These are phyloP conservation scores for Corymbia calophylla DNA, from an alignment of 441 rosid genomes.

Conservation along the genomic window DNA sequence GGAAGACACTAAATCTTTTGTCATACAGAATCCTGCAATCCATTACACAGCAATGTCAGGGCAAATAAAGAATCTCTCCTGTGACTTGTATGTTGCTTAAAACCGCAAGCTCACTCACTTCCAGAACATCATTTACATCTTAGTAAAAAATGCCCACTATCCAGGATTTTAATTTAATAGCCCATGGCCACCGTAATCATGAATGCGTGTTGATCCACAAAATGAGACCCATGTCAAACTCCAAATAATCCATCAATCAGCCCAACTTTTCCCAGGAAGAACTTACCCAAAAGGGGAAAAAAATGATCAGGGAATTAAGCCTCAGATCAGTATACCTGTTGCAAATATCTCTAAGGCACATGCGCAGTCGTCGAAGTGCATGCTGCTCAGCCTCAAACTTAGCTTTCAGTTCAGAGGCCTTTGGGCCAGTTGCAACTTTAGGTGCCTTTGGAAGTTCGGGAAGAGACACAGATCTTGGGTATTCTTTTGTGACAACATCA, in stretches of 20 bases:
- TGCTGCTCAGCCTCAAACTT: slow-evolving; percentile 99
- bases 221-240: not conserved
- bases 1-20: slow-evolving; percentile 88
- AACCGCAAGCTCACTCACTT: not conserved
- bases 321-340: slow-evolving; percentile 46
- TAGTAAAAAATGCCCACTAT: not conserved
- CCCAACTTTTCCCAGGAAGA: not conserved
- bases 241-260: not conserved
- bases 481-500: slow-evolving; percentile 40
- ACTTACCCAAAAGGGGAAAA: not conserved
- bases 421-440: slow-evolving; percentile 79
- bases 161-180: not conserved
- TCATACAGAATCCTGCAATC: slow-evolving; percentile 80
- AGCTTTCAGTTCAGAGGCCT: slow-evolving; percentile 88
- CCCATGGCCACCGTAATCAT: not conserved
- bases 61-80: not conserved
- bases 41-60: not conserved
- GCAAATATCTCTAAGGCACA: slow-evolving; percentile 99
- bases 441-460: slow-evolving; percentile 87
- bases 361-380: slow-evolving; percentile 94
- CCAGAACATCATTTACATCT: not conserved
- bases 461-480: slow-evolving; percentile 34
- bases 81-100: not conserved
- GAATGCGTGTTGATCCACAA: not conserved
- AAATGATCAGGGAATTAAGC: not conserved